A percentile compares a stretch with the other conserved stretches of the same genome.
phyloP scores from a whole-genome alignment of 768 basidiomycete species.

The Baorangia bicolor region DNA sequence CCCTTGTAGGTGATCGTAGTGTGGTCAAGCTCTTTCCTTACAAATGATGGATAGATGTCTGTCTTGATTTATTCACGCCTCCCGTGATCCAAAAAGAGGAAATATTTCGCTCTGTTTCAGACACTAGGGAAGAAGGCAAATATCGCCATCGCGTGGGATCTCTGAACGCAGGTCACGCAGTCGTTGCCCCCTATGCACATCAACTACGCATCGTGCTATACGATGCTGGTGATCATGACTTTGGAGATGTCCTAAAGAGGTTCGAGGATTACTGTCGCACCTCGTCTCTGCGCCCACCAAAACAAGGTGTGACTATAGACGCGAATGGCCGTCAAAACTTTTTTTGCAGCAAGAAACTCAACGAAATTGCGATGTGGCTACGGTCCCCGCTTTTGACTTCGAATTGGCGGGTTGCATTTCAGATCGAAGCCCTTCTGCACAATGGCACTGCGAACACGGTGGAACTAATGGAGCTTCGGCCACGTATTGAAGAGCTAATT shows the following conservation, averaged over 20 bases:
- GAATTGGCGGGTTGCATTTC: constrained; percentile 69
- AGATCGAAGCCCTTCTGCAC: constrained; percentile 67
- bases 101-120: constrained; percentile 52
- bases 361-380: constrained; percentile 45
- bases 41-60: constrained; percentile 46
- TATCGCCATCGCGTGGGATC: constrained; percentile 58
- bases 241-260: constrained; percentile 37
- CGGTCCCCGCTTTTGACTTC: constrained; percentile 37
- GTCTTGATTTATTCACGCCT: constrained; percentile 66
- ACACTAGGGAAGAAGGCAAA: constrained; percentile 33
- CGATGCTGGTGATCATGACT: constrained; percentile 40
- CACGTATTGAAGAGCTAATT: constrained; percentile 43
- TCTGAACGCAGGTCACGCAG: constrained; percentile 55
- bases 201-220: constrained; percentile 65
- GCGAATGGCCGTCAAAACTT: constrained; percentile 46
- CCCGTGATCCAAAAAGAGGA: constrained; percentile 60
- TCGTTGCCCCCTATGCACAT: constrained; percentile 67
- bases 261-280: constrained; percentile 55
- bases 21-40: constrained; percentile 11
- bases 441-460: constrained; percentile 61
- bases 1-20: constrained; percentile 49
- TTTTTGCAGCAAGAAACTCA: constrained; percentile 49
- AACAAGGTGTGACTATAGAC: constrained; percentile 43
- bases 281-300: constrained; percentile 43
- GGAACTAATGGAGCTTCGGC: constrained; percentile 50